Evolutionary conservation across 805 yeast species (phyloP), one percentile per base, ranked within the genome.

Genomic region (Debaryomyces castellii): DNA sequence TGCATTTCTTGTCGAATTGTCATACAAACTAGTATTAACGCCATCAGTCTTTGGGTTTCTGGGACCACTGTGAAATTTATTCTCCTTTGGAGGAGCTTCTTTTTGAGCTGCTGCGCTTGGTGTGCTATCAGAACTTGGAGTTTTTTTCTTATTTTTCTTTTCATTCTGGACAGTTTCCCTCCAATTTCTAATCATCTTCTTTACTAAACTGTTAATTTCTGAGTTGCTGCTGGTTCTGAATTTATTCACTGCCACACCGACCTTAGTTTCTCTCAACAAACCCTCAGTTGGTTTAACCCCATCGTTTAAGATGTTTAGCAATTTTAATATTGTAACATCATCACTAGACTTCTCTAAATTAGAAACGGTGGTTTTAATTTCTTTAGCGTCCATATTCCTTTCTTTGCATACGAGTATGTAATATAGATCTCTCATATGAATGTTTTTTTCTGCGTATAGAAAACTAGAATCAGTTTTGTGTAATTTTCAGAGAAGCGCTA

Each of bases 211-310:
- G 10, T 85, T 73, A 39, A 94, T 78, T 54, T 90, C 95, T 18
- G 77, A 50, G 64, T 87, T 88, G 24, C 67, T 59, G 39, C 83
- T 81, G 7, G 87, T 69, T 52, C 96, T 81, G 58, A 87, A 81
- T 66, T 89, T 90, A 70, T 94, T 94, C 35, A 94, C 97, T 7
- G 91, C 92, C 14, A 94, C 92, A 52, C 99, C 99, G n/a, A 94
- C 92, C 64, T 89, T 90, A 7, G 99, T 94, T 59, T 92, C 96
- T 58, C 97, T 79, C 42, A 92, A 74, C 28, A 92, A 73, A 61
- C 83, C 80, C 60, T 92, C 98, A 1, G 95, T 83, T 8, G 98
- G 97, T 54, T 74, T 73, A 43, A 89, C 87, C 10, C 87, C 88
- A 46, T 76, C 80, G 53, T 85, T 82, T 49, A 92, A 70, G 20